A percentile compares a stretch with the other conserved stretches of the same genome.
phyloP scores from a whole-genome alignment of 2,329 filamentous ascomycete genomes.

The Fusarium pseudocircinatum region DNA sequence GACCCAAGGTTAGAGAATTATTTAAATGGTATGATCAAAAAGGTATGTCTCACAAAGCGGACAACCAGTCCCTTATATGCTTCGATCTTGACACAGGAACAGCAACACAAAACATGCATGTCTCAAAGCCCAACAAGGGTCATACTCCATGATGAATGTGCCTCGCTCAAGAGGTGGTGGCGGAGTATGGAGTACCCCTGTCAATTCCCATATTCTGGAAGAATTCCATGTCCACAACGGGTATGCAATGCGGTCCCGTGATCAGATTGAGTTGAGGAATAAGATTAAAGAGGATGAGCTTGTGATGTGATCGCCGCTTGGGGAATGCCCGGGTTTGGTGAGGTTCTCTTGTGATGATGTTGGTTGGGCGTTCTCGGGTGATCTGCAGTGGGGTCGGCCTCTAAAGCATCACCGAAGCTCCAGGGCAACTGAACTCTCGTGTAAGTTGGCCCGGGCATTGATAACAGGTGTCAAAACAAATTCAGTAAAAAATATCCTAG shows the following conservation, averaged over 20 bases:
- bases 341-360: neutral
- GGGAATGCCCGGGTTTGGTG: neutral
- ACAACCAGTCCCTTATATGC: conserved; percentile 21
- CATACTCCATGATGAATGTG: neutral
- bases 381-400: conserved; percentile 4
- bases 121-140: neutral
- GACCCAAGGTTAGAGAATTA: conserved; percentile 1
- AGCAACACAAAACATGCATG: neutral
- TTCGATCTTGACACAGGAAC: neutral
- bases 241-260: conserved; percentile 16
- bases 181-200: conserved; percentile 8
- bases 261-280: neutral
- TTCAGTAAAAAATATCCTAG: neutral
- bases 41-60: neutral
- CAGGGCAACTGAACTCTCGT: neutral
- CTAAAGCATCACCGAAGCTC: neutral
- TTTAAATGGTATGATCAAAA: neutral
- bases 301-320: conserved; percentile 3
- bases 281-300: neutral
- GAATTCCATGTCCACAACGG: conserved; percentile 9
- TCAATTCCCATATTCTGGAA: conserved; percentile 21
- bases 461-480: no score
- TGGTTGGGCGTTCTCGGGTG: conserved; percentile 2
- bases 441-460: neutral
- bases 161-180: conserved; percentile 18